Evolutionary conservation across 441 rosid genomes (phyloP).

Genomic region (Manihot esculenta): DNA sequence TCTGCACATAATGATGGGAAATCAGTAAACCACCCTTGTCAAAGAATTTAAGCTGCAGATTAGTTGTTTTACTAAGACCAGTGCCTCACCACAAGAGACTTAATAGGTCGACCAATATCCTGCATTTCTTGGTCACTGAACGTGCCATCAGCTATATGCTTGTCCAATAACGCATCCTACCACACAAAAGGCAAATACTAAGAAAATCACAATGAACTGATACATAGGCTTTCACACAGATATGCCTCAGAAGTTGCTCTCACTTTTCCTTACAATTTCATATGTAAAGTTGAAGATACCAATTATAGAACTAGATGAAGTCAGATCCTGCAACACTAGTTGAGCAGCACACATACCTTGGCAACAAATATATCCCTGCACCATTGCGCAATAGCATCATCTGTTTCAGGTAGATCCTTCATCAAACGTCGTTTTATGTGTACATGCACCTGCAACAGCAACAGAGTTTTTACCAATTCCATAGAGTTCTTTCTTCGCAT

Average conservation of each 20-base stretch:
- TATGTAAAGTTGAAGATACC: neutral
- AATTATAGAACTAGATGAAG: neutral
- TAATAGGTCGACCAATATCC: constrained; percentile 71
- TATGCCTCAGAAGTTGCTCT: neutral
- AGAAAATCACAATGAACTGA: constrained; percentile 11
- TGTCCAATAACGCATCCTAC: constrained; percentile 85
- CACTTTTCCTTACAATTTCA: neutral
- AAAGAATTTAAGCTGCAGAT: neutral
- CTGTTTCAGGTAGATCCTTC: constrained; percentile 91
- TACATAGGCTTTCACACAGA: neutral
- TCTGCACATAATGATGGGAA: neutral
- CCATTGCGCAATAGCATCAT: constrained; percentile 95
- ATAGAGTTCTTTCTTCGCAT: neutral
- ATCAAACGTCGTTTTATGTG: constrained; percentile 70
- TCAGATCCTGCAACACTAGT: constrained; percentile 7
- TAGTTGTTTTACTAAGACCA: neutral
- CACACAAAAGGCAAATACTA: constrained; percentile 17
- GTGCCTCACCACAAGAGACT: constrained; percentile 69
- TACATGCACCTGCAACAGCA: constrained; percentile 71
- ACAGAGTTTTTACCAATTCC: constrained; percentile 5
- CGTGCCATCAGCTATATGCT: constrained; percentile 71
- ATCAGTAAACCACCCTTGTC: neutral
- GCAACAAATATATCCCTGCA: constrained; percentile 84
- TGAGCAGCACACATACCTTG: constrained; percentile 58
- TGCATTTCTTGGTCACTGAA: constrained; percentile 73